Conservation (phyloP, 2,329 filamentous ascomycete species). For the Microascus cirrosus region DNA sequence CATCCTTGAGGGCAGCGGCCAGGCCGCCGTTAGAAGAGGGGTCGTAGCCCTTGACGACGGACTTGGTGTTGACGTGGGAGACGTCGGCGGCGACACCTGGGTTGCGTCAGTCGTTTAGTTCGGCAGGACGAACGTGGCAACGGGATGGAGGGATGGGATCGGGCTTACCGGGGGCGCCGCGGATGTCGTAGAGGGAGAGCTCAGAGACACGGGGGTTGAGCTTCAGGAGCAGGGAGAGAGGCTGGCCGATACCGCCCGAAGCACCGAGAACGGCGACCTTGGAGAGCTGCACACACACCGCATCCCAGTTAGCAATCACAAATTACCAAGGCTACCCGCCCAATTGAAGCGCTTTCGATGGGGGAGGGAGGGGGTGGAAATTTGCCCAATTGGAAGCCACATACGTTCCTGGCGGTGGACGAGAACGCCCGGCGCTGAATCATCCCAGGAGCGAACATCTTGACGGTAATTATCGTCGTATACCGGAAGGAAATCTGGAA, state of each 20-base stretch:
- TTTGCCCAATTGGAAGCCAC: conserved; percentile 16
- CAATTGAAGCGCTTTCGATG: not conserved
- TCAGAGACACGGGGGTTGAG: conserved; percentile 90
- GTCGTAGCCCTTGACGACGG: conserved; percentile 81
- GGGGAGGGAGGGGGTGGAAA: not conserved
- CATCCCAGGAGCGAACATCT: conserved; percentile 63
- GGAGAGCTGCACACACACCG: conserved; percentile 60
- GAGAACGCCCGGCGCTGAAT: conserved; percentile 75
- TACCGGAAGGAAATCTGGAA: not conserved
- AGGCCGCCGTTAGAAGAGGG: conserved; percentile 64
- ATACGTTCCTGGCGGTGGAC: conserved; percentile 65
- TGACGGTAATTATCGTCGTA: conserved; percentile 13
- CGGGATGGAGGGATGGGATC: not conserved
- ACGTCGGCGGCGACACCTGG: conserved; percentile 95
- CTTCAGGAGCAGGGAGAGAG: conserved; percentile 95
- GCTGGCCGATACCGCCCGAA: conserved; percentile 95
- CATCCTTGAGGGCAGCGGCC: conserved; percentile 66
- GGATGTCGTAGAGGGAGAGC: conserved; percentile 96
- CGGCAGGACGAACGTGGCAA: not conserved
- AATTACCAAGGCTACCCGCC: not conserved
- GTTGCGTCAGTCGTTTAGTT: conserved; percentile 11
- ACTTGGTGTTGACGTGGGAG: conserved; percentile 99
- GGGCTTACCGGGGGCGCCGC: conserved; percentile 74
- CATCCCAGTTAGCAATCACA: not conserved
- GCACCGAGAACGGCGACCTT: conserved; percentile 98